A percentile compares a stretch with the other conserved stretches of the same genome.
Conservation (phyloP, 306 rosid genomes). For the Prunus kanzakura region DNA sequence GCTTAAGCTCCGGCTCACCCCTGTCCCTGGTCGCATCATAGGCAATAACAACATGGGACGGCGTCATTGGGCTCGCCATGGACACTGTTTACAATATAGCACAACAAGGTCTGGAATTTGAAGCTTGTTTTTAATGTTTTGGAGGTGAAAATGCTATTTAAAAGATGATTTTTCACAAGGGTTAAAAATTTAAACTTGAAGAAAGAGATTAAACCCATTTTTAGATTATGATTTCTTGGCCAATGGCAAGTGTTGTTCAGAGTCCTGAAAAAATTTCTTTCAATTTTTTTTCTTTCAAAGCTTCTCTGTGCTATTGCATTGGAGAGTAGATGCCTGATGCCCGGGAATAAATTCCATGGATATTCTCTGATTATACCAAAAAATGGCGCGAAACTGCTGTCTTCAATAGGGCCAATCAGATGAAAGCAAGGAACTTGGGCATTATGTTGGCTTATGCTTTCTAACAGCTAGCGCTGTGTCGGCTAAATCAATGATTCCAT, state of each 20-base stretch:
- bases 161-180: not conserved
- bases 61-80: conserved; percentile 38
- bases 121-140: conserved; percentile 5
- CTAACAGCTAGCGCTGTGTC: not conserved
- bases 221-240: not conserved
- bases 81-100: not conserved
- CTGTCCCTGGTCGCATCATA: conserved; percentile 66
- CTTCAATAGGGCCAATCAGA: conserved; percentile 2
- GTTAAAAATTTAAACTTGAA: no score
- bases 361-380: not conserved
- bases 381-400: conserved; percentile 15
- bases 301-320: not conserved
- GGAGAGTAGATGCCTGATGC: not conserved
- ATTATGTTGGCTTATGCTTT: not conserved
- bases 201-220: not conserved
- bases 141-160: not conserved
- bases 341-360: conserved; percentile 13
- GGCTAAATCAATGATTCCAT: not conserved
- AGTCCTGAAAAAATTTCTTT: not conserved
- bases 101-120: conserved; percentile 5
- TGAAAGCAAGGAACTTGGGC: not conserved
- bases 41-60: conserved; percentile 46
- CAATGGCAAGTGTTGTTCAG: not conserved
- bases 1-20: conserved; percentile 38
- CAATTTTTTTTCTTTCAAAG: not conserved